Percentiles rank a stretch among this genome's conserved stretches.
Evolutionary conservation across 805 yeast genomes (phyloP).

Genomic region (Cyberlindnera veronae): DNA sequence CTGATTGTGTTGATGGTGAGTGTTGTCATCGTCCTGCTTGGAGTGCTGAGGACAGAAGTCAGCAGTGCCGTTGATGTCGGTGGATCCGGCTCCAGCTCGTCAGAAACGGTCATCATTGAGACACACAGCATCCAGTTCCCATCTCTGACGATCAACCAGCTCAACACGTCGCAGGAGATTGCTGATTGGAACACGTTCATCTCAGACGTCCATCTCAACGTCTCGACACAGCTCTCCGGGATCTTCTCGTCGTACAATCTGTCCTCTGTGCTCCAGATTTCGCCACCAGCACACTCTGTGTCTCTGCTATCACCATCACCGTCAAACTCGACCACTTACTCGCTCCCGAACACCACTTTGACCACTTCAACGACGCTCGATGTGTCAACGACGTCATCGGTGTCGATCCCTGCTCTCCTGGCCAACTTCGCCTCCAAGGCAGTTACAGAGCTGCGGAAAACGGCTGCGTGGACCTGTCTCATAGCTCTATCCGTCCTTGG

Average conservation of each 20-base stretch:
- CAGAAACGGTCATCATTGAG: not conserved
- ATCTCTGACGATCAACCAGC: not conserved
- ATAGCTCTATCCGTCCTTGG: slow-evolving; percentile 3
- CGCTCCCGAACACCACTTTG: slow-evolving; percentile 1
- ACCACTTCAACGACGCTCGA: not conserved
- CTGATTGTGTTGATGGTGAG: slow-evolving; percentile 1
- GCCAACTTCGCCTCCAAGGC: not conserved
- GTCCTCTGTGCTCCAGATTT: slow-evolving; percentile 1
- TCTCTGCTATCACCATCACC: not conserved
- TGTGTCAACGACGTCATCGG: slow-evolving; percentile 1
- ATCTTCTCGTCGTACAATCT: slow-evolving; percentile 6
- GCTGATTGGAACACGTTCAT: slow-evolving; percentile 2
- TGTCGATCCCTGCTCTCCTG: not conserved
- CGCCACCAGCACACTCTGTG: not conserved
- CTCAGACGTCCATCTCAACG: not conserved
- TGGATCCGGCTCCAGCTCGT: not conserved
- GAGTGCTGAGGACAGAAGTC: not conserved
- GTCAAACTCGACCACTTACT: not conserved
- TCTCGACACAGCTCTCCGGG: slow-evolving; percentile 1
- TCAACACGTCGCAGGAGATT: not conserved
- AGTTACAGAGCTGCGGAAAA: not conserved
- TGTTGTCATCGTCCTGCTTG: slow-evolving; percentile 2
- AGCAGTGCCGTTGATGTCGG: not conserved
- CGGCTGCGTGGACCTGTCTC: not conserved
- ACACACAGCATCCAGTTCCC: not conserved